A percentile compares a stretch with the other conserved stretches of the same genome.
phyloP scores from a whole-genome alignment of 2,329 filamentous ascomycete genomes.

The Ophiognomonia clavigignenti-juglandacearum region DNA sequence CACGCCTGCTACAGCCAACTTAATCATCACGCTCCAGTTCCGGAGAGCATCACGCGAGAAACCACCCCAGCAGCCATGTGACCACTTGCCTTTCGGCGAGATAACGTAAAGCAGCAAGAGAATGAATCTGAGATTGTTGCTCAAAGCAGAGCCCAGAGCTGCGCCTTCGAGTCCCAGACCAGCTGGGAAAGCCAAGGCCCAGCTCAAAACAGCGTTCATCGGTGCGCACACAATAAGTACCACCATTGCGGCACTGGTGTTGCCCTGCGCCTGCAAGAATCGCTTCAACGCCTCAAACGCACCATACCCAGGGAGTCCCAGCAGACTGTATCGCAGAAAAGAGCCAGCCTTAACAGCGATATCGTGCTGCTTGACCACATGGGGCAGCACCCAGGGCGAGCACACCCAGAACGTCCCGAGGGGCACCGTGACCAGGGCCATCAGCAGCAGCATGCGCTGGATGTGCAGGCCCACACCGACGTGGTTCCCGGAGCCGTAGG shows the following conservation, averaged over 20 bases:
- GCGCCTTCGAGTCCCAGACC: conserved; percentile 45
- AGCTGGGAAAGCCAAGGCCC: conserved; percentile 38
- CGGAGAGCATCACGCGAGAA: conserved; percentile 28
- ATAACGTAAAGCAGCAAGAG: conserved; percentile 42
- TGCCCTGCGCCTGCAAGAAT: conserved; percentile 50
- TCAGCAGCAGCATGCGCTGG: conserved; percentile 47
- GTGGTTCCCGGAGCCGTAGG: conserved; percentile 44
- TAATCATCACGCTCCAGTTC: conserved; percentile 34
- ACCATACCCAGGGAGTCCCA: conserved; percentile 48
- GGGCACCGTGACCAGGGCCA: conserved; percentile 40
- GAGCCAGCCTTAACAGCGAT: conserved; percentile 43
- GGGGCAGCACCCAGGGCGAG: conserved; percentile 39
- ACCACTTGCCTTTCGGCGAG: conserved; percentile 33
- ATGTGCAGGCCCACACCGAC: conserved; percentile 46
- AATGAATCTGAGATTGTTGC: conserved; percentile 42
- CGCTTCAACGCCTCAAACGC: conserved; percentile 50
- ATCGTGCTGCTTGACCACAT: conserved; percentile 41
- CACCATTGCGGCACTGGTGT: conserved; percentile 44
- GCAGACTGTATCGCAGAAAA: conserved; percentile 42
- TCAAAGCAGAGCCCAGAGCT: conserved; percentile 42
- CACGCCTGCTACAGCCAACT: conserved; percentile 33
- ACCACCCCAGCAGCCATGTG: conserved; percentile 39
- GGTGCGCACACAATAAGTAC: conserved; percentile 43
- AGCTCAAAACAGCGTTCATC: conserved; percentile 43
- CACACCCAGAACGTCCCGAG: conserved; percentile 44